These are phyloP conservation scores for Fusarium subglutinans DNA, from an alignment of 2,329 filamentous ascomycete species.

Conservation along the genomic window DNA sequence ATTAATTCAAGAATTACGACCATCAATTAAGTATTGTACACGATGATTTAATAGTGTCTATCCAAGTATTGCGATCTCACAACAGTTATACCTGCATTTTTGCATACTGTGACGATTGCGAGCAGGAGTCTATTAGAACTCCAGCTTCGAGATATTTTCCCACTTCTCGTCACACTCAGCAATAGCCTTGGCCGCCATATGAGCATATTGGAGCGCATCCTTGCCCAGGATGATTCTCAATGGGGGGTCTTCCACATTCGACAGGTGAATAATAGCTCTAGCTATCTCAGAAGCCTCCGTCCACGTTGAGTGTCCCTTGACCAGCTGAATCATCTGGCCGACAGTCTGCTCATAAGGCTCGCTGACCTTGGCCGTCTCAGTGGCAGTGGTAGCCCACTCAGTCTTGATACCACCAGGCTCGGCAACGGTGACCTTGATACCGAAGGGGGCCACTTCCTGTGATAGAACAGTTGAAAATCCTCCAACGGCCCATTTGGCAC, in stretches of 20 bases:
- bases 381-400: conserved; percentile 49
- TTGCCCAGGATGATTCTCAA: conserved; percentile 46
- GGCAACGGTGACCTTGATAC: conserved; percentile 51
- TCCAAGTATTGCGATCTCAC: fast-evolving
- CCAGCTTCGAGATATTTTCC: conserved; percentile 24
- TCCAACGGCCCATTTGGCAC: conserved; percentile 52
- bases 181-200: conserved; percentile 29
- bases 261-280: conserved; percentile 41
- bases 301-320: background rate
- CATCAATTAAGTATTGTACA: background rate
- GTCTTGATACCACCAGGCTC: conserved; percentile 55
- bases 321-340: conserved; percentile 37
- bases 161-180: conserved; percentile 47
- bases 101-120: no score
- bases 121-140: background rate
- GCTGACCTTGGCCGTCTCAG: conserved; percentile 39
- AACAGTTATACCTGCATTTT: no score
- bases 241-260: conserved; percentile 42
- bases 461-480: conserved; percentile 50
- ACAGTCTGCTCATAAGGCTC: conserved; percentile 50
- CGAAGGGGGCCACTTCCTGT: conserved; percentile 49
- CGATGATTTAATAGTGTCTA: fast-evolving
- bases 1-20: fast-evolving
- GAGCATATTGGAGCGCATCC: conserved; percentile 40
- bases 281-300: conserved; percentile 41